Conservation (phyloP, 768 basidiomycete species). For the Boletus fagicola region DNA sequence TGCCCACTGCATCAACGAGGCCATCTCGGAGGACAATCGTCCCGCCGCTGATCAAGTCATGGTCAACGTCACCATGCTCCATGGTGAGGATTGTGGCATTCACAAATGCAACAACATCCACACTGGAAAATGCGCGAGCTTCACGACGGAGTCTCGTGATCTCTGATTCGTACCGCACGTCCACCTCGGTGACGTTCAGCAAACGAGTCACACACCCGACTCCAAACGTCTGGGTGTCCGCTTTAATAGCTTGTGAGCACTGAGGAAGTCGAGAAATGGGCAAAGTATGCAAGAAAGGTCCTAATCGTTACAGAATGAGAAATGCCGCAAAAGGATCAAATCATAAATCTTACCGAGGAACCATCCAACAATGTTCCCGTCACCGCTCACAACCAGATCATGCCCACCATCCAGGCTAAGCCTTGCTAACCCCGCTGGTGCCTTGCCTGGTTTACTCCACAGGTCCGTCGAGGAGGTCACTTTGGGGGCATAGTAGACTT, state of each 20-base stretch:
- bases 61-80: slow-evolving; percentile 48
- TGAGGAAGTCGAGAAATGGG: slow-evolving; percentile 50
- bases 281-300: slow-evolving; percentile 46
- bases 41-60: slow-evolving; percentile 53
- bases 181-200: slow-evolving; percentile 56
- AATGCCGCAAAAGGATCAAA: neutral
- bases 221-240: slow-evolving; percentile 56
- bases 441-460: slow-evolving; percentile 71
- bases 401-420: slow-evolving; percentile 75
- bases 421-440: slow-evolving; percentile 57
- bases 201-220: slow-evolving; percentile 57
- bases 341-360: slow-evolving; percentile 53
- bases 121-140: slow-evolving; percentile 28
- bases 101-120: slow-evolving; percentile 52
- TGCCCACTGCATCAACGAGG: slow-evolving; percentile 51
- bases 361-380: slow-evolving; percentile 70
- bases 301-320: slow-evolving; percentile 8
- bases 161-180: slow-evolving; percentile 61
- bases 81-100: slow-evolving; percentile 74
- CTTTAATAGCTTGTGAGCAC: slow-evolving; percentile 48
- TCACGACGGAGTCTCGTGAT: slow-evolving; percentile 57
- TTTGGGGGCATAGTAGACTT: slow-evolving; percentile 58
- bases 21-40: slow-evolving; percentile 55
- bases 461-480: slow-evolving; percentile 44
- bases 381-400: slow-evolving; percentile 59